A percentile compares a stretch with the other conserved stretches of the same genome.
These are phyloP conservation scores for Penicillium taxi DNA, from an alignment of 495 filamentous ascomycete species.

Conservation along the genomic window DNA sequence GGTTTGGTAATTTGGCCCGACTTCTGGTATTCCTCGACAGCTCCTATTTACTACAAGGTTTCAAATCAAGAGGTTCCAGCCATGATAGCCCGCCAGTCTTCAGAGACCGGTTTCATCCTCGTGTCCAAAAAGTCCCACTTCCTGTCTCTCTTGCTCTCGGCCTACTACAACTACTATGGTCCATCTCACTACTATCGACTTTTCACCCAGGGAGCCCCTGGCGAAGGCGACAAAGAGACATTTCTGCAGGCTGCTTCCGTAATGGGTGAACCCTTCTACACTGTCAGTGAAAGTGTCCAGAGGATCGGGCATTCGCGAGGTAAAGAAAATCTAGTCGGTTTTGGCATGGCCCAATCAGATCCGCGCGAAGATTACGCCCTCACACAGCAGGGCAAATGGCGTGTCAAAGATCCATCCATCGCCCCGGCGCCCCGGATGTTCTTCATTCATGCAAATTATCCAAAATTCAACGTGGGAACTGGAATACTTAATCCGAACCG, in stretches of 20 bases:
- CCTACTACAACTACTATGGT: constrained; percentile 59
- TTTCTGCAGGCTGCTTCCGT: constrained; percentile 49
- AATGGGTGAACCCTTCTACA: constrained; percentile 42
- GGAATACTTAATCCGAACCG: no score
- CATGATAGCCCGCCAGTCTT: constrained; percentile 33
- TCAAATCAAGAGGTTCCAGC: constrained; percentile 38
- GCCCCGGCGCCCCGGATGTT: constrained; percentile 31
- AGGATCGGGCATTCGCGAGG: constrained; percentile 31
- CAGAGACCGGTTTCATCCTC: constrained; percentile 52
- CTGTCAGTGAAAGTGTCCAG: constrained; percentile 39
- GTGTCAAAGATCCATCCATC: constrained; percentile 28
- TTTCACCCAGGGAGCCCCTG: constrained; percentile 47
- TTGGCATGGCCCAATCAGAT: constrained; percentile 41
- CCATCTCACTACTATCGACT: constrained; percentile 51
- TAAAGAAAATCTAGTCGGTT: constrained; percentile 26
- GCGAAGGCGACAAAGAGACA: constrained; percentile 60
- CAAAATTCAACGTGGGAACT: constrained; percentile 51
- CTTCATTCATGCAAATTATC: constrained; percentile 49
- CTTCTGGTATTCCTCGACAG: constrained; percentile 49
- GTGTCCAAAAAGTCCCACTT: constrained; percentile 49
- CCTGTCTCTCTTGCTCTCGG: constrained; percentile 44
- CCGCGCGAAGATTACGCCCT: constrained; percentile 38
- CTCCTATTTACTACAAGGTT: constrained; percentile 47
- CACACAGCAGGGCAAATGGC: constrained; percentile 29
- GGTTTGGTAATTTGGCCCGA: constrained; percentile 57